Evolutionary conservation across 2,329 filamentous ascomycete species (phyloP), one percentile per base, ranked within the genome.

Genomic region (Ceratocystis lukuohia): DNA sequence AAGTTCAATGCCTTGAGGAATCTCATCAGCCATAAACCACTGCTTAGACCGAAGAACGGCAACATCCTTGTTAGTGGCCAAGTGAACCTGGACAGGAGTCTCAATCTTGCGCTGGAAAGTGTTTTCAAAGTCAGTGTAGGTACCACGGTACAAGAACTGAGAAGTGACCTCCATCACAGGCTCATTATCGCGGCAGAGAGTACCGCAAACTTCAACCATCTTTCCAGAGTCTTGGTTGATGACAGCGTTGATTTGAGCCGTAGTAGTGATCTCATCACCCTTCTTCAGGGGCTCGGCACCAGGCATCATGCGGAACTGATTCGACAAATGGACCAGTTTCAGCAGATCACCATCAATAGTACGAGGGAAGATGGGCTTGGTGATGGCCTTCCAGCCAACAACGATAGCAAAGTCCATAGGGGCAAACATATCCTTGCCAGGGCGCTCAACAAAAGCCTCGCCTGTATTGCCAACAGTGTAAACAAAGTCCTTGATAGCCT

Each of bases 151-250:
- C 72, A 99, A 77, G 83, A 99, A 99, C 76, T 99, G 94, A 69
- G 91, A 96, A 12, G 92, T 97, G 33, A 99, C 94, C 74, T 99
- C 91, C 94, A 99, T 99, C 69, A 99, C 91, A 5, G 91, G 82
- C 75, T 89, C 77, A 30, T 88, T 88, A 65, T 92, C 85, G 56
- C 94, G 88, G 65, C 84, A 88, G 72, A 99, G 96, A 5, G 94
- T 99, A 69, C 94, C 94, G 73, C 92, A 96, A n/a, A 99, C 93
- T 77, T 99, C 95, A 20, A 99, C 95, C 92, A 99, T 96, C 82
- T 99, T 99, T 61, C 94, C 94, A 68, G 94, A 91, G 15, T 96
- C 91, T 76, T 99, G 92, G 79, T 97, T 99, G 80, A 99, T 88
- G 72, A 99, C 91, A 17, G 94, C 91, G 72, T 99, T 97, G 79